phyloP scores from a whole-genome alignment of 352 stramenopile species.

The Phytopythium mirpurense region DNA sequence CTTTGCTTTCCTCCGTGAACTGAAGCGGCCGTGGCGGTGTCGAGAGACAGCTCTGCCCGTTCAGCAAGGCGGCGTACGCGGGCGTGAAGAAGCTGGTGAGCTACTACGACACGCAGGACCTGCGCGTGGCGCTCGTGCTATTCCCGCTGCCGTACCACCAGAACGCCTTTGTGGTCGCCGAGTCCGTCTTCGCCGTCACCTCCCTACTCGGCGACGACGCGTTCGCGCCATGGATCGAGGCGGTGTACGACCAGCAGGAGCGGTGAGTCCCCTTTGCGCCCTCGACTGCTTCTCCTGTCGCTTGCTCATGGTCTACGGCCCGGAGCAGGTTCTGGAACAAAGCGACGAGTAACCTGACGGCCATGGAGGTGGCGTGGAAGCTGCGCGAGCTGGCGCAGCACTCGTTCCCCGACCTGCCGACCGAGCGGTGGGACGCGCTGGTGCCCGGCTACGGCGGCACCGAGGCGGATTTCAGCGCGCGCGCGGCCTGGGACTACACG shows the following conservation, averaged over 20 bases:
- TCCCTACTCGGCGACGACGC: slow-evolving; percentile 36
- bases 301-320: neutral
- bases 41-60: slow-evolving; percentile 47
- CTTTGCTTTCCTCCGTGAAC: no score
- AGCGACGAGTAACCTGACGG: slow-evolving; percentile 51
- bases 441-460: slow-evolving; percentile 74
- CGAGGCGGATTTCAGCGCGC: slow-evolving; percentile 39
- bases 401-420: slow-evolving; percentile 47
- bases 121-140: slow-evolving; percentile 58
- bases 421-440: slow-evolving; percentile 50
- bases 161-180: slow-evolving; percentile 55
- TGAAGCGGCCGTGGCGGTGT: no score
- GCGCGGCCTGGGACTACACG: slow-evolving; percentile 68
- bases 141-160: slow-evolving; percentile 73
- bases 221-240: slow-evolving; percentile 60
- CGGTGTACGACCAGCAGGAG: slow-evolving; percentile 69
- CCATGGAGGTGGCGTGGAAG: slow-evolving; percentile 54
- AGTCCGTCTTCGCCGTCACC: slow-evolving; percentile 58
- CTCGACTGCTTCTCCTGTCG: neutral
- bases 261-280: slow-evolving; percentile 23
- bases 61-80: slow-evolving; percentile 53
- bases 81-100: slow-evolving; percentile 57
- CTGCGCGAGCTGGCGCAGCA: slow-evolving; percentile 49
- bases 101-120: slow-evolving; percentile 47
- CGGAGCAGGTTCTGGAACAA: slow-evolving; percentile 64